Base-by-base conservation (phyloP, 2,329 filamentous ascomycete species). In the Colletotrichum navitas region DNA sequence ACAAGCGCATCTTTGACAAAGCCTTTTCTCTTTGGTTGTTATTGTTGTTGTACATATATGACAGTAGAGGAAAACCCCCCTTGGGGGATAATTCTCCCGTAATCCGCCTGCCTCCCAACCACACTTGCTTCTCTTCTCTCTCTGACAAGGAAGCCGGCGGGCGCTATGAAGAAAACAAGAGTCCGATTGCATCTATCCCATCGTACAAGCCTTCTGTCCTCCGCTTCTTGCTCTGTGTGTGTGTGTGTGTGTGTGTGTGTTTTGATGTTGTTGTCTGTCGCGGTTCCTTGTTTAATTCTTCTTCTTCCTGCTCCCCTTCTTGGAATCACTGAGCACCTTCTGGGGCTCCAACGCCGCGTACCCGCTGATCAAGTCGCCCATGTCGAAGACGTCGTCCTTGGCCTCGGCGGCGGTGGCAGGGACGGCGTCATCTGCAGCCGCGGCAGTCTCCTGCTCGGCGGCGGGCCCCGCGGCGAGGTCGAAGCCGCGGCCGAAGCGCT, bases 401-500 rank as follows among this genome's bases (percentile, higher is more conserved):
- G 6, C 78, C 51, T 71, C 75, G 64, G 60, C 63, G 6, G 70
- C 69, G 60, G 68, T 68, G 55, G 69, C 68, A 16, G 74, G 68
- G 29, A 4, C 29, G 29, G 29, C 29, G 29, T 29, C 21, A 6
- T 39, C 41, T 8, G 52, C 41, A 14, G 39, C 41, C 6, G 18
- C 58, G 16, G 45, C n/a, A 26, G 45, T 51, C 49, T 47, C 64
- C 18, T 58, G 68, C 26, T 59, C 74, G 0, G 62, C 73, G 41
- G 68, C 72, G 41, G 68, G 76, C n/a, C 12, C 55, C 68, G 79
- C 82, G 12, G 80, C 83, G 32, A 89, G 85, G 83, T 99, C 96
- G 87, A 93, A 99, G 14, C 90, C 90, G 71, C 92, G 86, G 34
- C 96, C 96, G 85, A 95, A 99, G 68, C 93, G 89, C 73, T 88